phyloP scores from a whole-genome alignment of 192 early-diverging fungal species.

The Rhizoclosmatium globosum region DNA sequence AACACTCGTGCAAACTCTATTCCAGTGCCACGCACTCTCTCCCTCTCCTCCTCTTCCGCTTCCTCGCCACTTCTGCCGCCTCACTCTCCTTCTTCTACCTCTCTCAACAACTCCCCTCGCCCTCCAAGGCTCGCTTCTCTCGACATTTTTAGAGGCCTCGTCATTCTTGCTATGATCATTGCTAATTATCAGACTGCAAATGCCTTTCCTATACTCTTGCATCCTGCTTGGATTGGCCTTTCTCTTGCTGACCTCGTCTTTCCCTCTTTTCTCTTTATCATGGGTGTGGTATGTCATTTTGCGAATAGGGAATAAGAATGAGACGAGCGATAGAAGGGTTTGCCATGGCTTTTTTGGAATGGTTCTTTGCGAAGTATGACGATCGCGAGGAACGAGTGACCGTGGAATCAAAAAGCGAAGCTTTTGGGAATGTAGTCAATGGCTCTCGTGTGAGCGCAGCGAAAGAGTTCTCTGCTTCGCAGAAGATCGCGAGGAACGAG shows the following conservation, averaged over 20 bases:
- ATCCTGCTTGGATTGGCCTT: slow-evolving; percentile 59
- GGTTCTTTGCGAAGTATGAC: not conserved
- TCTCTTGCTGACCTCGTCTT: slow-evolving; percentile 59
- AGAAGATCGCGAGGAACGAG: too few relatives aligned
- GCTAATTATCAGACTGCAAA: slow-evolving; percentile 56
- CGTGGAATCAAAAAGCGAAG: not conserved
- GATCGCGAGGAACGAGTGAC: not conserved
- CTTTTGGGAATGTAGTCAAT: too few relatives aligned
- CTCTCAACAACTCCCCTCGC: not conserved
- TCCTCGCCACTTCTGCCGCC: not conserved
- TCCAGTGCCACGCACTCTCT: not conserved
- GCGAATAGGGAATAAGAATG: too few relatives aligned
- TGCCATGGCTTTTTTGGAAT: not conserved
- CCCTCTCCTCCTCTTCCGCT: not conserved
- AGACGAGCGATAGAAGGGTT: too few relatives aligned
- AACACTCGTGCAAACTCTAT: not conserved
- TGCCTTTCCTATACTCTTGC: slow-evolving; percentile 44
- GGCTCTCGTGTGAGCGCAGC: too few relatives aligned
- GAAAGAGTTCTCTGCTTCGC: too few relatives aligned
- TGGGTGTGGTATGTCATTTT: slow-evolving; percentile 38
- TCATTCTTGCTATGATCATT: slow-evolving; percentile 58
- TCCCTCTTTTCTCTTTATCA: slow-evolving; percentile 65
- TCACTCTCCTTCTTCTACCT: not conserved
- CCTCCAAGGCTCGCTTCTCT: slow-evolving; percentile 46
- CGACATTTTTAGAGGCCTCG: slow-evolving; percentile 57